These are phyloP conservation scores for Cenchrus fungigraminus DNA, from an alignment of 176 grass and related monocot species.

Conservation along the genomic window DNA sequence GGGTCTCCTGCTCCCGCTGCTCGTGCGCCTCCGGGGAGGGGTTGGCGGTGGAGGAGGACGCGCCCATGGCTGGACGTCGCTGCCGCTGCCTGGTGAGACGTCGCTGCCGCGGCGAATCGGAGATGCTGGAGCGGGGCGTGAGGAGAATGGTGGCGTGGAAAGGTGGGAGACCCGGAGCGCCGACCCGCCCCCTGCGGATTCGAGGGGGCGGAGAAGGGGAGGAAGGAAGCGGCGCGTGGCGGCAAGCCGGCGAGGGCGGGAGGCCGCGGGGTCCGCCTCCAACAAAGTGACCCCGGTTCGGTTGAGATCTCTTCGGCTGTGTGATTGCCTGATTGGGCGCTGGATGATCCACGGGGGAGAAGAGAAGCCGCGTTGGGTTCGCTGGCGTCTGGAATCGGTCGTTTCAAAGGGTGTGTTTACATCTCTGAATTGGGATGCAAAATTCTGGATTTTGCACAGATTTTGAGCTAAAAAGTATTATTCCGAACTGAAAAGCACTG, in stretches of 20 bases:
- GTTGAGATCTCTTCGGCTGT: too few species aligned
- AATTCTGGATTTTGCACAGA: too few species aligned
- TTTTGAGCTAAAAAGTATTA: too few species aligned
- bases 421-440: too few species aligned
- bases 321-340: not conserved
- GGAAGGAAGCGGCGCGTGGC: constrained; percentile 18
- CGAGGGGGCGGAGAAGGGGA: constrained; percentile 11
- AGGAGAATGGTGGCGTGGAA: not conserved
- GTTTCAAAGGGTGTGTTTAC: too few species aligned
- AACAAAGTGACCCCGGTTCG: not conserved
- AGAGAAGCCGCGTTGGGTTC: too few species aligned
- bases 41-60: constrained; percentile 54
- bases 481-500: too few species aligned
- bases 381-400: too few species aligned
- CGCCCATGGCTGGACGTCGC: constrained; percentile 47
- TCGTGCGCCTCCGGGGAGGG: constrained; percentile 42
- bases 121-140: not conserved
- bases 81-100: not conserved
- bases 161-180: not conserved
- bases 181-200: constrained; percentile 9
- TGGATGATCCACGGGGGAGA: not conserved
- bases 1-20: constrained; percentile 72
- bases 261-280: not conserved
- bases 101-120: constrained; percentile 21
- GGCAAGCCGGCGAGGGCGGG: constrained; percentile 12